phyloP scores from a whole-genome alignment of 345 rosid species.

The Luvunga scandens region DNA sequence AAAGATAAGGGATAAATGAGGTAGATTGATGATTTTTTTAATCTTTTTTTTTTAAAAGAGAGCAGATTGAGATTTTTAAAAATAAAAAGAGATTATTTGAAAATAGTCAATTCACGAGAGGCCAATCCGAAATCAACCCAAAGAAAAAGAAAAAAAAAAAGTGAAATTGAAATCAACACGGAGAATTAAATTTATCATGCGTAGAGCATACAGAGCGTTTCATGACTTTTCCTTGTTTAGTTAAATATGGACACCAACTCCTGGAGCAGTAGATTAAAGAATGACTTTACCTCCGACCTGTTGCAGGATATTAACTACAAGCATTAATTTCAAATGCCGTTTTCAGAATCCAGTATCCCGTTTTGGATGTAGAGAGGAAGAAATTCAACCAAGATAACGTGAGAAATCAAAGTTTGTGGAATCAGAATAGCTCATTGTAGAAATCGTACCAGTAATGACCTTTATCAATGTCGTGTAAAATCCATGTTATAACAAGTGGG shows the following conservation, averaged over 20 bases:
- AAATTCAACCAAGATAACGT: background rate
- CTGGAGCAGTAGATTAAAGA: background rate
- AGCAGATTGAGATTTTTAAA: too few species aligned
- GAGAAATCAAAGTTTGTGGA: background rate
- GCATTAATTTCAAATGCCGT: background rate
- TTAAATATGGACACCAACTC: background rate
- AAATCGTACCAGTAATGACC: background rate
- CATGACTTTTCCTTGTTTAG: background rate
- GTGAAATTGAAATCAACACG: too few species aligned
- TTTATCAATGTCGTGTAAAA: slow-evolving; percentile 33
- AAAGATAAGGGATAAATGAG: too few species aligned
- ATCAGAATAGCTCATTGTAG: background rate
- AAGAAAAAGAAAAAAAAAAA: background rate
- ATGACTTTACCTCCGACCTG: background rate
- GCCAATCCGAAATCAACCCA: background rate
- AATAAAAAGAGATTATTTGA: fast-evolving
- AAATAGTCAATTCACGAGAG: too few species aligned
- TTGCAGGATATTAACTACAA: background rate
- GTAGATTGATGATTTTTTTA: too few species aligned
- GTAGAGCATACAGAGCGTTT: background rate
- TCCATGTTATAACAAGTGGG: slow-evolving; percentile 75
- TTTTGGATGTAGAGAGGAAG: background rate
- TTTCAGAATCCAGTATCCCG: background rate
- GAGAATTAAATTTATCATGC: background rate
- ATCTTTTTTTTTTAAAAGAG: too few species aligned